These are phyloP conservation scores for Knufia fluminis DNA, from an alignment of 2,329 filamentous ascomycete genomes.

Conservation along the genomic window DNA sequence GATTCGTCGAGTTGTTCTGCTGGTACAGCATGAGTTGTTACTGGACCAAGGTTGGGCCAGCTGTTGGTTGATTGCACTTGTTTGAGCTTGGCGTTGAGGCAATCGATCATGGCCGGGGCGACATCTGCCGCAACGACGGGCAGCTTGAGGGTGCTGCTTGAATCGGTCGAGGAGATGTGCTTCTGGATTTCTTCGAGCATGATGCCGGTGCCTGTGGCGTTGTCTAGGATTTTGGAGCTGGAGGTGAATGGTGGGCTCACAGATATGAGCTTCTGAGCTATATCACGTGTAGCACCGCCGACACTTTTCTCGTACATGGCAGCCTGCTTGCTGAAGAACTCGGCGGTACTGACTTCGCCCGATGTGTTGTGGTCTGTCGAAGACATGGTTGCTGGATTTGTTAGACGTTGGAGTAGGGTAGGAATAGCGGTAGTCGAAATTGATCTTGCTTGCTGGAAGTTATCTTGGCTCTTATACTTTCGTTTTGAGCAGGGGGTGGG, in stretches of 20 bases:
- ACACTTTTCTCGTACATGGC: constrained; percentile 1
- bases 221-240: constrained; percentile 18
- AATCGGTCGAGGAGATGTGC: not conserved
- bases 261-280: not conserved
- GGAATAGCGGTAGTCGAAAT: not conserved
- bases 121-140: constrained; percentile 13
- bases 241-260: constrained; percentile 4
- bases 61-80: not conserved
- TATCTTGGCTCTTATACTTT: too few species aligned
- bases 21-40: constrained; percentile 3
- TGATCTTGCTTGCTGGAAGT: too few species aligned
- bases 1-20: constrained; percentile 13
- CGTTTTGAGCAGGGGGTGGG: not conserved
- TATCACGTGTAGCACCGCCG: not conserved
- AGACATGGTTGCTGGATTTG: not conserved
- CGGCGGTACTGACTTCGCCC: not conserved
- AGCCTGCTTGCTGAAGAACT: not conserved
- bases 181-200: constrained; percentile 13
- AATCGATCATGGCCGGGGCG: constrained; percentile 12
- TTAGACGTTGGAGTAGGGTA: not conserved
- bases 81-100: constrained; percentile 1
- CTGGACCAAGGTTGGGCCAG: constrained; percentile 2
- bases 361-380: not conserved
- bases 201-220: constrained; percentile 18
- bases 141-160: constrained; percentile 10